A percentile compares a stretch with the other conserved stretches of the same genome.
Evolutionary conservation across 192 early-diverging fungal genomes (phyloP).

Genomic region (Backusella morwellensis): DNA sequence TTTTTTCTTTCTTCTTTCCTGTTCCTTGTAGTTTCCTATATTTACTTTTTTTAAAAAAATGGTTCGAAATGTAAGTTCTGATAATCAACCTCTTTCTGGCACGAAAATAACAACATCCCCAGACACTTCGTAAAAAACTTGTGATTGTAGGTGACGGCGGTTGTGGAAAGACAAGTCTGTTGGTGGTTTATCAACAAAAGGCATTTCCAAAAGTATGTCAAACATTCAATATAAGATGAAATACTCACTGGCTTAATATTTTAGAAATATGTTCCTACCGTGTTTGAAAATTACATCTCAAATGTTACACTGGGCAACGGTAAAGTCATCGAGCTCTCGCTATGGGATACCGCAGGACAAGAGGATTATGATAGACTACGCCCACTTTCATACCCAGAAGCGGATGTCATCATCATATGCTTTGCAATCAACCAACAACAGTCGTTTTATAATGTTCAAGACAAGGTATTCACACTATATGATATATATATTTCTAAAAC

Average conservation of each 20-base stretch:
- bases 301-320: conserved; percentile 53
- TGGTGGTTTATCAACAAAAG: conserved; percentile 70
- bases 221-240: no score
- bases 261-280: conserved; percentile 70
- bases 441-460: conserved; percentile 76
- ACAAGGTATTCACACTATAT: conserved; percentile 48
- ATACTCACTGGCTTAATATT: no score
- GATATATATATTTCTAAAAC: not conserved
- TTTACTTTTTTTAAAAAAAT: not conserved
- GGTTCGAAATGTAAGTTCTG: not conserved
- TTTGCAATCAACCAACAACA: conserved; percentile 64
- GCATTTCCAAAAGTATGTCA: conserved; percentile 58
- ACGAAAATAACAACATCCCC: no score
- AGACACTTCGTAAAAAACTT: conserved; percentile 53
- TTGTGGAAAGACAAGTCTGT: conserved; percentile 76
- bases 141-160: conserved; percentile 83
- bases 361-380: conserved; percentile 73
- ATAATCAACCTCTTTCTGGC: no score
- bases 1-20: not conserved
- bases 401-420: conserved; percentile 67
- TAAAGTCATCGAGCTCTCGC: conserved; percentile 55
- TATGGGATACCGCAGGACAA: conserved; percentile 78
- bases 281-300: conserved; percentile 71
- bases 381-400: conserved; percentile 66
- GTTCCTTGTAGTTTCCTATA: not conserved